Conservation (phyloP, 2,329 filamentous ascomycete genomes). For the Fusarium cyanostomum region DNA sequence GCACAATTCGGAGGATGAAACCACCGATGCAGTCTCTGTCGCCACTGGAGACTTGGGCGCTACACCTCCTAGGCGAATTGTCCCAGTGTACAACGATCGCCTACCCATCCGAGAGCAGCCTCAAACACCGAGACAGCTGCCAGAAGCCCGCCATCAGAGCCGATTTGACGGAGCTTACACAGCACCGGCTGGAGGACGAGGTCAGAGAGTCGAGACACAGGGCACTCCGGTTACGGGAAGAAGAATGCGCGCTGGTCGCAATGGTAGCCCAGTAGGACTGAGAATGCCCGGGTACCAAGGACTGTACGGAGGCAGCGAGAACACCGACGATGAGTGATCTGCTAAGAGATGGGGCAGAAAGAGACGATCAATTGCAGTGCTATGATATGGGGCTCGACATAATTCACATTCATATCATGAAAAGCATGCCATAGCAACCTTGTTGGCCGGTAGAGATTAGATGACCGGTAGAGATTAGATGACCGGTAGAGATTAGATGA, state of each 20-base stretch:
- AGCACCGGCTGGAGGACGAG: conserved; percentile 27
- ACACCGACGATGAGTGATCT: conserved; percentile 51
- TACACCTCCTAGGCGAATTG: conserved; percentile 1
- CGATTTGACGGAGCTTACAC: conserved; percentile 35
- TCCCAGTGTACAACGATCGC: conserved; percentile 38
- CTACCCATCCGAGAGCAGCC: conserved; percentile 28
- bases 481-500: not conserved
- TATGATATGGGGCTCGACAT: conserved; percentile 3
- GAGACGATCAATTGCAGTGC: conserved; percentile 5
- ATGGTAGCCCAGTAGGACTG: conserved; percentile 51
- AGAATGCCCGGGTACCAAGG: conserved; percentile 56
- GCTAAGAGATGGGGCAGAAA: conserved; percentile 9
- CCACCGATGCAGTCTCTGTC: not conserved
- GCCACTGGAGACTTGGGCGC: conserved; percentile 1
- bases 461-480: not conserved
- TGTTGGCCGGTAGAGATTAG: not conserved
- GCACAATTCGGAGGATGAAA: conserved; percentile 4
- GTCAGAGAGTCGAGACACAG: conserved; percentile 1
- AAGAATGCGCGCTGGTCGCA: conserved; percentile 36
- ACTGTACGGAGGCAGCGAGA: conserved; percentile 60
- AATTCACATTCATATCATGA: conserved; percentile 3
- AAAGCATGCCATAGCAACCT: conserved; percentile 2
- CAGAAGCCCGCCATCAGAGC: conserved; percentile 40
- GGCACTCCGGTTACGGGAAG: not conserved
- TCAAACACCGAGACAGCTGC: conserved; percentile 37